Evolutionary conservation across 768 basidiomycete species (phyloP).

Genomic region (Phylloporus sp.): DNA sequence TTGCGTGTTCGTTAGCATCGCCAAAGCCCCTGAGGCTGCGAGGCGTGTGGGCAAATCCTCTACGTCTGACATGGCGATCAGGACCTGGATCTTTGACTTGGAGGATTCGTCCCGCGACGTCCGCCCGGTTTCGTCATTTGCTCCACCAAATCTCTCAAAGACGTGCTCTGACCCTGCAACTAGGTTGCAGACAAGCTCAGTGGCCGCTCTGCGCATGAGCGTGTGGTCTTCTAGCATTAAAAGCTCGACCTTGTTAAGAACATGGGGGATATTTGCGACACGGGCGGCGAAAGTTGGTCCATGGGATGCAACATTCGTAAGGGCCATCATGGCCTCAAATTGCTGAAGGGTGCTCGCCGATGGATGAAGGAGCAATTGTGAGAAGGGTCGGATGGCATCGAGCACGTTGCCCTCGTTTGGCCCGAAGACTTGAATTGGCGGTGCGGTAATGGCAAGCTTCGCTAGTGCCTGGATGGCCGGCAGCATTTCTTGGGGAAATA

Average conservation of each 20-base stretch:
- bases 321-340: conserved; percentile 93
- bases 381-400: conserved; percentile 81
- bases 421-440: conserved; percentile 88
- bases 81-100: conserved; percentile 69
- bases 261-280: conserved; percentile 55
- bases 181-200: conserved; percentile 90
- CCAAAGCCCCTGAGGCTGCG: conserved; percentile 89
- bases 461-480: conserved; percentile 82
- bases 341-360: conserved; percentile 70
- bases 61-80: conserved; percentile 81
- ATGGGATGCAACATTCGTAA: conserved; percentile 90
- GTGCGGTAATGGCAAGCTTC: conserved; percentile 88
- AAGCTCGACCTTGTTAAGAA: conserved; percentile 64
- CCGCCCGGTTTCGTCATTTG: conserved; percentile 24
- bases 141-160: conserved; percentile 67
- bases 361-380: conserved; percentile 63
- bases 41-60: conserved; percentile 80
- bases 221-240: conserved; percentile 77
- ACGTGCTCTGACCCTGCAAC: conserved; percentile 69
- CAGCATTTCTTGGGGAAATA: conserved; percentile 30
- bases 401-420: conserved; percentile 70
- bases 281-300: conserved; percentile 59
- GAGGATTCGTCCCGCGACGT: conserved; percentile 31
- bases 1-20: conserved; percentile 64
- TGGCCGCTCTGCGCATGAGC: conserved; percentile 80